These are phyloP conservation scores for Citrus inodora DNA, from an alignment of 345 rosid species.

Conservation along the genomic window DNA sequence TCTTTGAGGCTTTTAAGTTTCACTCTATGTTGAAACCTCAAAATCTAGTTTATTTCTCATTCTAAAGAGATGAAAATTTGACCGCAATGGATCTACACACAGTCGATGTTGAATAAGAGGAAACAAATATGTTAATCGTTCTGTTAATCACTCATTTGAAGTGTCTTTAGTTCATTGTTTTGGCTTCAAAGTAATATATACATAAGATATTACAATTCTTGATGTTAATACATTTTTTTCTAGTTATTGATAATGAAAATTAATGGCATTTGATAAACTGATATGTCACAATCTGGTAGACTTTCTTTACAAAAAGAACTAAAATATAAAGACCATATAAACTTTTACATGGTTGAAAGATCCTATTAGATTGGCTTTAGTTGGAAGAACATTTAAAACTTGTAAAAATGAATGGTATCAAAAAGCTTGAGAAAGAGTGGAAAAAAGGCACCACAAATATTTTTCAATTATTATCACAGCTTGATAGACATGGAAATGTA, in stretches of 20 bases:
- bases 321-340: background rate
- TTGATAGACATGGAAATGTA: constrained; percentile 28
- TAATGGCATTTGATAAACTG: background rate
- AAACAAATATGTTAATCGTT: background rate
- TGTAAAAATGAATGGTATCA: background rate
- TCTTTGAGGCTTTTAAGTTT: no score
- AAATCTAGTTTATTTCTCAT: no score
- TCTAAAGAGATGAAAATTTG: background rate
- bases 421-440: background rate
- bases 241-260: background rate
- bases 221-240: background rate
- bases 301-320: background rate
- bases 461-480: constrained; percentile 25
- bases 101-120: background rate
- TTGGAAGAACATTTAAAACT: background rate
- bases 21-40: background rate
- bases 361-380: background rate
- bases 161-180: background rate
- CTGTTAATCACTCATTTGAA: background rate
- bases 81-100: no score
- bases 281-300: background rate
- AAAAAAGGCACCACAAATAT: constrained; percentile 12
- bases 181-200: background rate
- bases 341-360: background rate
- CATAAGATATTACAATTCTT: background rate